phyloP scores from a whole-genome alignment of 495 filamentous ascomycete genomes.

The Lophiotrema nucula region DNA sequence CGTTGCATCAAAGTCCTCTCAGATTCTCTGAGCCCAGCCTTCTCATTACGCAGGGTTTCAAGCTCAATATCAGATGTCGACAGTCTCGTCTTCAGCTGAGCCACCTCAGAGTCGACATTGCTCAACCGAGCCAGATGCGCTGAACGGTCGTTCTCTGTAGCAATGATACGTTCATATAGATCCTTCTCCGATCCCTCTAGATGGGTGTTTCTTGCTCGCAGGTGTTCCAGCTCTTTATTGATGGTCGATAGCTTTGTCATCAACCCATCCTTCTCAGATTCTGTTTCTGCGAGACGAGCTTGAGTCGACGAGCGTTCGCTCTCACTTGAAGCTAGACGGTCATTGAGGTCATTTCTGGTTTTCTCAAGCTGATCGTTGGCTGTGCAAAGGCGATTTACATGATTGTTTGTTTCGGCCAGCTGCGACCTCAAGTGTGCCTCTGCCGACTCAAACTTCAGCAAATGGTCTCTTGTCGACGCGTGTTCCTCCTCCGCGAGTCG shows the following conservation, averaged over 20 bases:
- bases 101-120: no score
- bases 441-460: background rate
- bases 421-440: background rate
- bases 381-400: background rate
- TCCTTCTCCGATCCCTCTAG: conserved; percentile 13
- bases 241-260: background rate
- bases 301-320: background rate
- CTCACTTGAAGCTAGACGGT: background rate
- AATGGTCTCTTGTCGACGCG: background rate
- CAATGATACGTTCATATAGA: conserved; percentile 8
- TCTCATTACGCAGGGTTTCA: no score
- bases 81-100: no score
- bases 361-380: background rate
- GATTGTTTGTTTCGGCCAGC: background rate
- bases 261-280: background rate
- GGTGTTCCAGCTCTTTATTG: background rate
- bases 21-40: no score
- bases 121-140: no score
- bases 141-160: conserved; percentile 31
- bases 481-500: background rate
- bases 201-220: background rate
- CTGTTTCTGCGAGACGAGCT: background rate
- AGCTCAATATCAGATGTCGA: no score
- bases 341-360: background rate
- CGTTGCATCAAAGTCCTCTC: no score